Conservation (phyloP, 345 rosid genomes). For the Lagerstroemia speciosa region DNA sequence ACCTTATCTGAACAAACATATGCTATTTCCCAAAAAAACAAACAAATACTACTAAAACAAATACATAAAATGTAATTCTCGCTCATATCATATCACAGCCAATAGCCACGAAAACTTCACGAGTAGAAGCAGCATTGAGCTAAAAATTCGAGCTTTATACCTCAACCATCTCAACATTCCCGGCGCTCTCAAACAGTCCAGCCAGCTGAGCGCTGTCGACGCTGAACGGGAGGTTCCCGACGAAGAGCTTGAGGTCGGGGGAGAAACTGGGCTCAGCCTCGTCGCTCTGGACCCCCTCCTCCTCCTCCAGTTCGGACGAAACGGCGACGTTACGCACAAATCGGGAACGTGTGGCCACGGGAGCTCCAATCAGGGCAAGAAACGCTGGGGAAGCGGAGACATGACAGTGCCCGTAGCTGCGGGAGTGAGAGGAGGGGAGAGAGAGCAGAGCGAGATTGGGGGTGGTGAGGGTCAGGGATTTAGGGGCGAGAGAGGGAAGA, state of each 20-base stretch:
- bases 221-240: constrained; percentile 85
- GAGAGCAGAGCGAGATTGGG: constrained; percentile 30
- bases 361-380: constrained; percentile 18
- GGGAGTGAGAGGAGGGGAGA: constrained; percentile 25
- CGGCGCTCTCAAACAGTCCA: constrained; percentile 59
- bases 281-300: constrained; percentile 32
- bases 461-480: constrained; percentile 29
- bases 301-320: constrained; percentile 64
- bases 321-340: constrained; percentile 48
- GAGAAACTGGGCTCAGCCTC: constrained; percentile 45
- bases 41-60: too few relatives aligned
- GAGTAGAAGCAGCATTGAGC: background rate
- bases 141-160: constrained; percentile 20
- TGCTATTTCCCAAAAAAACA: too few relatives aligned
- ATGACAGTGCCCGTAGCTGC: constrained; percentile 26
- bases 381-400: constrained; percentile 24
- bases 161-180: constrained; percentile 96
- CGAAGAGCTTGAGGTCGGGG: constrained; percentile 73
- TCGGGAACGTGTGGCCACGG: constrained; percentile 24
- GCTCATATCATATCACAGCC: background rate
- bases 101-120: background rate
- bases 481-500: constrained; percentile 52
- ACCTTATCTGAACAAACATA: background rate
- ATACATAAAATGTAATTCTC: too few relatives aligned
- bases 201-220: constrained; percentile 95